Percentiles rank a stretch among this genome's conserved stretches.
phyloP scores from a whole-genome alignment of 371 early-diverging fungal species.

The Dinochytrium kinnereticum region DNA sequence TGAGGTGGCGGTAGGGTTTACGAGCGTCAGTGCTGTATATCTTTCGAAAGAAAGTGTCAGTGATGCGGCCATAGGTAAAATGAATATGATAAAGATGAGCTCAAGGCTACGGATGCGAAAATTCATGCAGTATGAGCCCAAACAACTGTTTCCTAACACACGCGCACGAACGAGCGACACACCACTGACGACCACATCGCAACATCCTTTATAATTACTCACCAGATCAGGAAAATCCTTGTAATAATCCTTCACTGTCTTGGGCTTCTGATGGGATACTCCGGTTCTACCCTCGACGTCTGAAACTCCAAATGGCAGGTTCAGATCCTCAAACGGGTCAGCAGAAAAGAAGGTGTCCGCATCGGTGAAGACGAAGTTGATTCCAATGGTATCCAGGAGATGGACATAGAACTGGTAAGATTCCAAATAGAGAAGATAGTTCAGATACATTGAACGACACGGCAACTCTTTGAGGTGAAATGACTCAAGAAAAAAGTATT shows the following conservation, averaged over 20 bases:
- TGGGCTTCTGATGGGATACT: background rate
- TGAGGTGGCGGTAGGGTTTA: constrained; percentile 16
- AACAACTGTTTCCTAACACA: background rate
- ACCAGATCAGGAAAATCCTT: background rate
- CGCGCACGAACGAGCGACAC: background rate
- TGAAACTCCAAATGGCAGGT: constrained; percentile 19
- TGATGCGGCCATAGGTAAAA: no score
- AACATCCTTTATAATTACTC: no score
- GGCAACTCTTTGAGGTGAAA: no score
- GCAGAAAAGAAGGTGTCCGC: constrained; percentile 13
- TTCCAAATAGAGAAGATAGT: background rate
- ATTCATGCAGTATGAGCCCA: no score
- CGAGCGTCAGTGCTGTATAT: constrained; percentile 27
- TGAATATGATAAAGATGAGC: background rate
- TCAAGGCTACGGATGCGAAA: no score
- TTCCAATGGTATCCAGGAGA: background rate
- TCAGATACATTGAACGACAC: background rate
- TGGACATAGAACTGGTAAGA: constrained; percentile 10
- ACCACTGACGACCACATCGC: no score
- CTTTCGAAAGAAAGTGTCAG: background rate
- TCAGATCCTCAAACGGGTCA: constrained; percentile 21
- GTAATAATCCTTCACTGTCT: background rate
- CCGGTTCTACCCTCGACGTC: background rate
- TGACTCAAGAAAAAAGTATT: background rate
- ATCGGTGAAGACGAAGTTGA: constrained; percentile 24